Percentiles rank a stretch among this genome's conserved stretches.
Evolutionary conservation across 2,329 filamentous ascomycete species (phyloP).

Genomic region (Calonectria pteridis): DNA sequence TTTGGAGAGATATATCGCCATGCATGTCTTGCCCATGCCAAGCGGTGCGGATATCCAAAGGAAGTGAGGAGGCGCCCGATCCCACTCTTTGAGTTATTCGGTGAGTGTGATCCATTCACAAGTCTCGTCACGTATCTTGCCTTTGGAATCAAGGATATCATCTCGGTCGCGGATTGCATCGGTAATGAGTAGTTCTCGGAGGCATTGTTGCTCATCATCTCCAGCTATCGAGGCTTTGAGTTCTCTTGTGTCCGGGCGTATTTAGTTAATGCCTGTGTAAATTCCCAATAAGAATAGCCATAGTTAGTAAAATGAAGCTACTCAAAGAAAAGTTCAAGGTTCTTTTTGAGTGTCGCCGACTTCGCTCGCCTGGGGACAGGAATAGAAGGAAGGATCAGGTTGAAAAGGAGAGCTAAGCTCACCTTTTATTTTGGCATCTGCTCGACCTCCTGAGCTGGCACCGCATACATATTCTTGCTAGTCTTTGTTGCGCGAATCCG

Average conservation of each 20-base stretch:
- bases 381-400: too few species aligned
- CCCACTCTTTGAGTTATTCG: background rate
- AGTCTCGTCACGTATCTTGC: background rate
- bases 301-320: too few species aligned
- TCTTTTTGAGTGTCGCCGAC: too few species aligned
- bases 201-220: background rate
- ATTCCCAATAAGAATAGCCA: too few species aligned
- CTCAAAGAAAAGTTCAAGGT: too few species aligned
- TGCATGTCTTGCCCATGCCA: background rate
- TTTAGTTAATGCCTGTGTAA: too few species aligned
- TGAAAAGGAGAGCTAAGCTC: too few species aligned
- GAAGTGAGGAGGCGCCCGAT: background rate
- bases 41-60: background rate
- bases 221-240: too few species aligned
- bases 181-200: background rate
- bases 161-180: background rate
- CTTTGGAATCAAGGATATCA: background rate
- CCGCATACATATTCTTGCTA: background rate
- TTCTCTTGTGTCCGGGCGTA: too few species aligned
- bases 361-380: too few species aligned
- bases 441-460: too few species aligned
- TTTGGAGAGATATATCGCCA: background rate
- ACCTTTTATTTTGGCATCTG: too few species aligned
- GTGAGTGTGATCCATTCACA: background rate
- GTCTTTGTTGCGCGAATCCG: background rate